Percentiles rank a stretch among this genome's conserved stretches.
Evolutionary conservation across 108 stramenopile genomes (phyloP).

Genomic region (Licmophora abbreviata): DNA sequence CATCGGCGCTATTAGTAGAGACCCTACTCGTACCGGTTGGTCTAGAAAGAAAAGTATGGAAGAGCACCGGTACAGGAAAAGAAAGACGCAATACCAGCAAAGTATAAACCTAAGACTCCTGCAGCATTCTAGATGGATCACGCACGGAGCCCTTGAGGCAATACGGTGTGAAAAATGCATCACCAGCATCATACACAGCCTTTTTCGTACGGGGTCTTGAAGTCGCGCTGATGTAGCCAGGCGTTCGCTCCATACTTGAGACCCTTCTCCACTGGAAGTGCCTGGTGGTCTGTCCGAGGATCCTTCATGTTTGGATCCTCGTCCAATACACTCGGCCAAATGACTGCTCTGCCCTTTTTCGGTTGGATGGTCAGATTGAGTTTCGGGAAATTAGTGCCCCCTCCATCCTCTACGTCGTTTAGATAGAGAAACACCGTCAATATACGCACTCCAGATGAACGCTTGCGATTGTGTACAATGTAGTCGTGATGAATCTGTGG

Average conservation of each 20-base stretch:
- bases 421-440: constrained; percentile 70
- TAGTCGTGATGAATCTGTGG: constrained; percentile 31
- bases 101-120: no score
- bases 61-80: no score
- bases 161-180: no score
- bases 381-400: constrained; percentile 72
- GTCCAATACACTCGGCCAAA: constrained; percentile 78
- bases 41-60: no score
- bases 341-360: constrained; percentile 55
- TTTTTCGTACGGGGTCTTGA: constrained; percentile 15
- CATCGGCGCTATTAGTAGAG: no score
- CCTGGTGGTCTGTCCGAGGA: constrained; percentile 68
- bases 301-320: constrained; percentile 50
- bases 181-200: constrained; percentile 10
- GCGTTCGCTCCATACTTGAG: constrained; percentile 81
- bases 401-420: constrained; percentile 82
- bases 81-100: no score
- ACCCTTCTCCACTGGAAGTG: constrained; percentile 66
- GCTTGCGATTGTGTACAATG: constrained; percentile 12
- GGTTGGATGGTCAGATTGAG: constrained; percentile 59
- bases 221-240: constrained; percentile 82
- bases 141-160: no score
- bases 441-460: constrained; percentile 57
- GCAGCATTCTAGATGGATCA: no score
- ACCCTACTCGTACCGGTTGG: no score